Conservation (phyloP, 148 eudicot species). For the Camellia lanceoleosa region DNA sequence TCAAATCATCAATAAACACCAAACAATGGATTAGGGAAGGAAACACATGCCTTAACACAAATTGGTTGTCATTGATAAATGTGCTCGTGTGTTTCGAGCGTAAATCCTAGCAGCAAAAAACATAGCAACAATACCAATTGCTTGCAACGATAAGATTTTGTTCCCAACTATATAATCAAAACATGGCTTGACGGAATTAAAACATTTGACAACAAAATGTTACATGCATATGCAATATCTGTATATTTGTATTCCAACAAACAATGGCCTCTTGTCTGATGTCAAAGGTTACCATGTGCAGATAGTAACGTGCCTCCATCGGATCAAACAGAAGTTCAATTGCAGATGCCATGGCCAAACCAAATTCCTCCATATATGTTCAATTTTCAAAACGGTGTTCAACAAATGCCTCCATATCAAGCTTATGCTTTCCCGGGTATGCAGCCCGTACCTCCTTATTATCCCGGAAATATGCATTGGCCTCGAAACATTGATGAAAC, state of each 20-base stretch:
- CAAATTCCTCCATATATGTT: conserved; percentile 54
- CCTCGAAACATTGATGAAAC: conserved; percentile 33
- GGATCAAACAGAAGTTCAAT: conserved; percentile 37
- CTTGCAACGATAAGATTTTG: background rate
- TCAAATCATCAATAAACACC: background rate
- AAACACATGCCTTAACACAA: background rate
- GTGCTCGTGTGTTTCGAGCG: background rate
- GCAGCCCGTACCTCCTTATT: conserved; percentile 39
- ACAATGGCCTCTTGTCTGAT: background rate
- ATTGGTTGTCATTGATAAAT: too few relatives aligned
- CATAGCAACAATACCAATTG: background rate
- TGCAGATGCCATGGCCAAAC: conserved; percentile 49
- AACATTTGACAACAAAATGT: background rate
- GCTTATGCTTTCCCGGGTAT: conserved; percentile 41
- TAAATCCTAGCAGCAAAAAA: background rate
- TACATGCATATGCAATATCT: background rate
- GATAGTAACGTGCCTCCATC: conserved; percentile 22
- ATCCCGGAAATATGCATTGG: conserved; percentile 44
- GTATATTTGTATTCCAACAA: background rate
- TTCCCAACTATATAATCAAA: background rate
- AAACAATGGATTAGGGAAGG: background rate
- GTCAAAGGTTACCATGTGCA: conserved; percentile 15
- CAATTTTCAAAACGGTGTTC: conserved; percentile 38
- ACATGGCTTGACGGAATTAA: background rate
- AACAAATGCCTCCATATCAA: conserved; percentile 34